Evolutionary conservation across 2,329 filamentous ascomycete species (phyloP), one percentile per base, ranked within the genome.

Genomic region (Daldinia eschscholtzii): DNA sequence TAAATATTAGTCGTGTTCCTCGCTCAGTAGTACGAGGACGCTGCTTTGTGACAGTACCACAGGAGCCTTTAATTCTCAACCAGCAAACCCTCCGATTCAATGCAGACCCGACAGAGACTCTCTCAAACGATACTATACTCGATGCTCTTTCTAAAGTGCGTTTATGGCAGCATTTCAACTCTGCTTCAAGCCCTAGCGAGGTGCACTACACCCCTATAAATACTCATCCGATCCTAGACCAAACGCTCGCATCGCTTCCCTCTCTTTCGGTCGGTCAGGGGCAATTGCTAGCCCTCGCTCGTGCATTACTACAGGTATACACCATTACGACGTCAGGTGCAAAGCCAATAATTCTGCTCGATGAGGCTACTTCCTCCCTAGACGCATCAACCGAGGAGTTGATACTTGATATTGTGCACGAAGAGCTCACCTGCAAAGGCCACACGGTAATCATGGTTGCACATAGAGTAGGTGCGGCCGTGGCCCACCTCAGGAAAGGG

Each of bases 401-500:
- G 0, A 77, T 82, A 6, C 72, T 78, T 12, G 53, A 71, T 12
- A 75, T 82, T 20, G 73, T 81, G 6, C 57, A 79, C 2, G 60
- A 76, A 6, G 79, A 81, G 23, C 76, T 77, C 41, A 68, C 64
- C 0, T 20, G 28, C 2, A 67, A 70, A 13, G 70, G 74, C 0
- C 67, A 81, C 37, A 81, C 80, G 0, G 77, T 80, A 3, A 73
- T 81, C 6, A 75, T 79, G 37, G 74, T 82, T 41, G 73, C 80
- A 0, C 80, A 81, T 73, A 73, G 79, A 57, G 44, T 81, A 5
- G 73, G 73, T 20, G 73, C 68, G 2, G 64, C 79, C 6, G 44
- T 68, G 0, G 67, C 73, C 4, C 64, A 74, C 13, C 70, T 76
- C 57, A 73, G 73, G 10, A 18, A 65, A 12, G 76, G 76, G 7